Base-by-base conservation (phyloP, 176 grass and related monocot species). In the Oryza glaberrima region DNA sequence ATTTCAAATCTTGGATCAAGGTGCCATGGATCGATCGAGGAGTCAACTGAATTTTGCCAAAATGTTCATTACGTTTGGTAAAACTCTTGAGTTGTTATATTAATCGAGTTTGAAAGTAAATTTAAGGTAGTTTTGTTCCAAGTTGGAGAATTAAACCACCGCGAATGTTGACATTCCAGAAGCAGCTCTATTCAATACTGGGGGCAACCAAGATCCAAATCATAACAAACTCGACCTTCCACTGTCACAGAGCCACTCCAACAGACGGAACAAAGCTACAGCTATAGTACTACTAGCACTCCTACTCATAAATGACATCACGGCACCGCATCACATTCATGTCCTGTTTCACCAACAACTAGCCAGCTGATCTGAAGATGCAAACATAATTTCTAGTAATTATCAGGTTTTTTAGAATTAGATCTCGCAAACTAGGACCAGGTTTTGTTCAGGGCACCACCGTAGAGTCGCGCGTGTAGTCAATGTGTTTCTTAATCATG, bases 141-240 rank as follows among this genome's bases (percentile, higher is more conserved):
- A 61, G 20, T 23, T 63, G 58, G 2, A 19, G 38, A 30, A 32
- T 32, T 61, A 77, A 79, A 67, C 44, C 26, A 19, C 17, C 78
- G 48, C 67, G 69, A 45, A 82, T 25, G 22, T 25, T 60, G 25
- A 43, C 40, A 83, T 65, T 74, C 81, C 32, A 65, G 58, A 72
- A 45, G 81, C 43, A 43, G 70, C 41, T 36, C 26, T 75, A 48
- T 65, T 83, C 4, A 82, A 73, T 38, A 32, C n/a, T 22, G 51
- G 72, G 72, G 51, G 51, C 5, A 52, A 40, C 60, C 22, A 1
- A 45, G 15, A 40, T 20, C 19, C 38, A 19, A 77, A 40, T 11
- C 15, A 10, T 4, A 85, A 70, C 83, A 45, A 35, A 60, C 74
- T 34, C 52, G 1, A 36, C 76, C 47, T 48, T 35, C 25, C 28